Evolutionary conservation across 305 asterid species (phyloP).

Genomic region (Fraxinus floribunda): DNA sequence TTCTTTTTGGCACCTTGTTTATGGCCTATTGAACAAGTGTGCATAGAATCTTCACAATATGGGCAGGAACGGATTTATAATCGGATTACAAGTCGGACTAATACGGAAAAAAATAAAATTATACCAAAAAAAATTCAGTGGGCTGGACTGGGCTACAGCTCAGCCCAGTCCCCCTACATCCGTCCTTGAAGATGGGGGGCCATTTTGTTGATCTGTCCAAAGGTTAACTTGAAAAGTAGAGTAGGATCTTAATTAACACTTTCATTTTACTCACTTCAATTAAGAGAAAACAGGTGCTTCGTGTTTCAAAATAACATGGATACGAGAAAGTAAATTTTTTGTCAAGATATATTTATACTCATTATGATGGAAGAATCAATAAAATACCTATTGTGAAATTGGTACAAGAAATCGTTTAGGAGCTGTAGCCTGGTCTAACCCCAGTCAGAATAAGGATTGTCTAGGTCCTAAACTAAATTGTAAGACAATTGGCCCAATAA

Average conservation of each 20-base stretch:
- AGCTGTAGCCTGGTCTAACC: too few species aligned
- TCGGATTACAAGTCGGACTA: too few species aligned
- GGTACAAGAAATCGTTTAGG: not conserved
- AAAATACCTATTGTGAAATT: not conserved
- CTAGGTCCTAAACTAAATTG: not conserved
- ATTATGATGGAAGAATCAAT: not conserved
- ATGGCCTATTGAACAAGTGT: slow-evolving; percentile 12
- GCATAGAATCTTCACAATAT: slow-evolving; percentile 1
- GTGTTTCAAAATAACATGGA: too few species aligned
- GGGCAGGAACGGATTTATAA: too few species aligned
- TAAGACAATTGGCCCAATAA: not conserved
- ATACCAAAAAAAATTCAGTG: too few species aligned
- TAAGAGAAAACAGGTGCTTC: not conserved
- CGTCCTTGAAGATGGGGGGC: not conserved
- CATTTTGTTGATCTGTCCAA: not conserved
- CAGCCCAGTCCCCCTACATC: too few species aligned
- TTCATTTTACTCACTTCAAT: not conserved
- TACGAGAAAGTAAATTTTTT: too few species aligned
- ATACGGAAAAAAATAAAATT: too few species aligned
- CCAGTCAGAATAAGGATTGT: not conserved
- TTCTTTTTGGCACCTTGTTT: not conserved
- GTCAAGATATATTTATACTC: too few species aligned
- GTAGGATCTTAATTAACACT: not conserved
- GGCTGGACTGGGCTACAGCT: too few species aligned
- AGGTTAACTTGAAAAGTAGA: not conserved